phyloP scores from a whole-genome alignment of 805 yeast genomes.

The Blastobotrys americana region DNA sequence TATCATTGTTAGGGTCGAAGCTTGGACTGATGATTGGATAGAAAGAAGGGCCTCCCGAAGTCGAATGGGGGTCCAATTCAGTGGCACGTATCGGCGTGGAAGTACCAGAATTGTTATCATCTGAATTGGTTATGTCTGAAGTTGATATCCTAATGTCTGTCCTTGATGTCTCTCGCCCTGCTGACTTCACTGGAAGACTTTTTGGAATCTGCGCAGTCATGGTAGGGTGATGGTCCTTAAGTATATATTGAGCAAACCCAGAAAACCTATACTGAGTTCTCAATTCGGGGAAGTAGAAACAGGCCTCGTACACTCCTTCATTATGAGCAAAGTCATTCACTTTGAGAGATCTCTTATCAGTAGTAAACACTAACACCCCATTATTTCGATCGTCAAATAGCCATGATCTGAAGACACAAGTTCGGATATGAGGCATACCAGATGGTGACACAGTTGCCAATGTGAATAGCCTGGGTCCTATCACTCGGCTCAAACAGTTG shows the following conservation, averaged over 20 bases:
- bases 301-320: conserved; percentile 62
- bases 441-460: conserved; percentile 53
- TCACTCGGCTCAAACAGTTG: conserved; percentile 45
- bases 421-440: conserved; percentile 53
- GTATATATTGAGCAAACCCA: conserved; percentile 52
- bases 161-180: conserved; percentile 4
- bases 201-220: conserved; percentile 10
- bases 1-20: conserved; percentile 4
- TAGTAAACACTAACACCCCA: conserved; percentile 59
- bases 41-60: conserved; percentile 5
- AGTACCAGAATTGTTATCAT: neutral
- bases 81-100: neutral
- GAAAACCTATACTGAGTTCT: conserved; percentile 66
- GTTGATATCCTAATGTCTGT: neutral
- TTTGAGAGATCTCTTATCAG: conserved; percentile 67
- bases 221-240: conserved; percentile 21
- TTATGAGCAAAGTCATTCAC: conserved; percentile 37
- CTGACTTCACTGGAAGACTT: conserved; percentile 11
- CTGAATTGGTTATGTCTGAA: neutral
- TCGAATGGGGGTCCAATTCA: neutral
- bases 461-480: conserved; percentile 55
- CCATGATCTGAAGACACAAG: conserved; percentile 68
- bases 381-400: conserved; percentile 61
- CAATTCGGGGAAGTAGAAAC: conserved; percentile 58
- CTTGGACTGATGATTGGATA: conserved; percentile 18